Base-by-base conservation (phyloP, 805 yeast species). In the Sugiyamaella floridensis region DNA sequence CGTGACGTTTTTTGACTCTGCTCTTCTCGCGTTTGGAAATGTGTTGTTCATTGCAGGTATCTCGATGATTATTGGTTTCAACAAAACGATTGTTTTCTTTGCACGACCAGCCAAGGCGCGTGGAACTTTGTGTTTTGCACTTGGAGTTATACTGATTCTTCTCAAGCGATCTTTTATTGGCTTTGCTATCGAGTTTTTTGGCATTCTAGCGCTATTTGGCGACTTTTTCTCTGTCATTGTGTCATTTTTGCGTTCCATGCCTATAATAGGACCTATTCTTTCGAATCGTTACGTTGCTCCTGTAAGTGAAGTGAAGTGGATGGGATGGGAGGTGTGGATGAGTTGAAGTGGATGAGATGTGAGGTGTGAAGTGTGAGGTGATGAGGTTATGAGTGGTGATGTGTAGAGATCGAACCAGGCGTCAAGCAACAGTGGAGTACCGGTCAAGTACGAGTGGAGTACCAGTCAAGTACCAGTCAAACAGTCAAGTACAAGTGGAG, bases 151-250 rank as follows among this genome's bases (percentile, higher is more conserved):
- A 12, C 70, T 92, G 59, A 92, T 93, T 50, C 71, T 92, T 52
- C 62, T 80, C 60, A 86, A 85, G 63, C 77, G 84, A 71, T 81
- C 97, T 1, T 86, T 93, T 64, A 62, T 83, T 22, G 99, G 99
- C 8, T 92, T 93, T 63, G 66, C 84, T 1, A 71, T 92, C 41
- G 99, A 92, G 67, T 79, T 85, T 48, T 72, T 90, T 57, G 99
- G 99, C n/a, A 88, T 92, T 22, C 70, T 92, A 55, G 90, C 88
- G 7, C 73, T 92, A 40, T 92, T 93, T 71, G 99, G 89, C 40
- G 98, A 93, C 69, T 90, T 93, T 68, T 86, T 92, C 63, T 89
- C 95, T 22, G 87, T 95, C 11, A 82, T 93, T 45, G 79, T 92
- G 11, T 85, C 87, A 59, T 92, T 93, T 64, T 75, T 92, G 62